Percentiles rank a stretch among this genome's conserved stretches.
Evolutionary conservation across 169 alveolate genomes (phyloP).

Genomic region (Perkinsus marinus): DNA sequence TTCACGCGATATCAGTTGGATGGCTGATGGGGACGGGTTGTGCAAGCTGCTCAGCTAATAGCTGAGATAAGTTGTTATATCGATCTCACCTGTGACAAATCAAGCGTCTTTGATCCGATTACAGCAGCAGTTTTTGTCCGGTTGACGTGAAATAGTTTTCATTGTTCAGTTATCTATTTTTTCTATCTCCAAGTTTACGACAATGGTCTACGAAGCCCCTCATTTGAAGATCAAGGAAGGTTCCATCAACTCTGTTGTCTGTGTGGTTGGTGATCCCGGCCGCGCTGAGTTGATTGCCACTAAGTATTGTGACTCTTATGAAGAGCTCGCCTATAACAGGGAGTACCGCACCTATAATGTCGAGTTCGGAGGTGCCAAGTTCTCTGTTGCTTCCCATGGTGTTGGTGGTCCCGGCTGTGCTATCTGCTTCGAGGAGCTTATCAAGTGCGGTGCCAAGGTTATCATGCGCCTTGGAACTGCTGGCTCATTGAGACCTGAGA

Average conservation of each 20-base stretch:
- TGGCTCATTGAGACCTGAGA: constrained; percentile 23
- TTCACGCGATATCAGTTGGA: no score
- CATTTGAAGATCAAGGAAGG: constrained; percentile 13
- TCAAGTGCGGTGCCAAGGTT: constrained; percentile 7
- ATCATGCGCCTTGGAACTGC: constrained; percentile 24
- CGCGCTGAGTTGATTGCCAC: constrained; percentile 18
- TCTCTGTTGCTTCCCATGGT: constrained; percentile 28
- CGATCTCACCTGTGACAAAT: no score
- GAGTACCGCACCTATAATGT: constrained; percentile 24
- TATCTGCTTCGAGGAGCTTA: constrained; percentile 27
- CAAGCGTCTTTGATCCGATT: no score
- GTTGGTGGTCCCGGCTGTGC: constrained; percentile 32
- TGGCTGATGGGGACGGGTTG: no score
- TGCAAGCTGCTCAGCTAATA: no score
- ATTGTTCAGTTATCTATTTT: no score
- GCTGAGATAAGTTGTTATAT: no score
- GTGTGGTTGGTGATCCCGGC: constrained; percentile 36
- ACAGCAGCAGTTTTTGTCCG: no score
- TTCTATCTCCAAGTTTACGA: no score
- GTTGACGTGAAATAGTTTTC: no score
- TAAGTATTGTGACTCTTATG: constrained; percentile 24
- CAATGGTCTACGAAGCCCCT: no score
- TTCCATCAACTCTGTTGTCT: constrained; percentile 18
- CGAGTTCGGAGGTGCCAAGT: constrained; percentile 20
- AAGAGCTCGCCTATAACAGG: constrained; percentile 21